phyloP scores from a whole-genome alignment of 768 basidiomycete genomes.

The Dacryopinax primogenitus region DNA sequence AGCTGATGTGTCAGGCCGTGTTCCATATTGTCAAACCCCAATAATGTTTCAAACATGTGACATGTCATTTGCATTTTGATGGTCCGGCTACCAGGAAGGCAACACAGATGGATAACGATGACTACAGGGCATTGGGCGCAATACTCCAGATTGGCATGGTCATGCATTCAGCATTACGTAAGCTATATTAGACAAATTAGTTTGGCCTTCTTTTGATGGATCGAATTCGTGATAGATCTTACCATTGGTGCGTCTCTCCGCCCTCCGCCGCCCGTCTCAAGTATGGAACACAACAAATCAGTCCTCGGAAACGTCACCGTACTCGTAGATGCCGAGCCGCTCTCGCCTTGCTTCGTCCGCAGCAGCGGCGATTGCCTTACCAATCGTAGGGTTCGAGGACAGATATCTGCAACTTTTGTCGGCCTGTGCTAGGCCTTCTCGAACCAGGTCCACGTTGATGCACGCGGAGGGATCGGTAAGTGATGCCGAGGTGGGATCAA shows the following conservation, averaged over 20 bases:
- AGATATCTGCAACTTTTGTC: constrained; percentile 72
- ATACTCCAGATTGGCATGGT: neutral
- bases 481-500: constrained; percentile 62
- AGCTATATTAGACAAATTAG: neutral
- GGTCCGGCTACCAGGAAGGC: no score
- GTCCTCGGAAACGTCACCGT: constrained; percentile 82
- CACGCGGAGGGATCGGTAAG: constrained; percentile 57
- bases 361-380: constrained; percentile 51
- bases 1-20: no score
- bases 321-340: constrained; percentile 75
- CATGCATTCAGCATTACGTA: neutral
- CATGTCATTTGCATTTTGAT: no score
- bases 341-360: constrained; percentile 55
- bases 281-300: neutral
- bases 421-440: constrained; percentile 72
- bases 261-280: constrained; percentile 8
- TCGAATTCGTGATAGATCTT: constrained; percentile 6
- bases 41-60: no score
- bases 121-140: neutral
- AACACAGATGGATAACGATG: no score
- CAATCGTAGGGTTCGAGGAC: constrained; percentile 51
- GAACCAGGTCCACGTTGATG: constrained; percentile 79
- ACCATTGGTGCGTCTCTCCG: neutral
- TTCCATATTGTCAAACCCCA: no score
- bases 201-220: neutral